phyloP scores from a whole-genome alignment of 2,329 filamentous ascomycete genomes.

The Saccharata proteae region DNA sequence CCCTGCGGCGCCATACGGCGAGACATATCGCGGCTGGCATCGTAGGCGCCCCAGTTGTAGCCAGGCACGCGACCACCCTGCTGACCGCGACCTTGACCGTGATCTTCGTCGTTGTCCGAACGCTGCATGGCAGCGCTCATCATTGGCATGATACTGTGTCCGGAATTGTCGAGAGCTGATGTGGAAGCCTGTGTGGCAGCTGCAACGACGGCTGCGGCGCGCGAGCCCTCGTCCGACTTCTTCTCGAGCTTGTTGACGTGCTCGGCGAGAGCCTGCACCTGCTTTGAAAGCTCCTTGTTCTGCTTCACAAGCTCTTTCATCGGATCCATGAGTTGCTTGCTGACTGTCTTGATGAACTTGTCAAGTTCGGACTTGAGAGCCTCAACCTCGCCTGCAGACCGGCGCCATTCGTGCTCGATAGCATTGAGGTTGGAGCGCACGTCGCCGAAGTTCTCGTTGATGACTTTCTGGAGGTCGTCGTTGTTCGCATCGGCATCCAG shows the following conservation, averaged over 20 bases:
- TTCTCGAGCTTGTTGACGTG: constrained; percentile 13
- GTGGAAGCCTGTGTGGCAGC: no score
- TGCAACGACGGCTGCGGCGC: not conserved
- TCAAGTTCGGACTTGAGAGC: constrained; percentile 17
- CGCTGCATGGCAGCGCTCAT: no score
- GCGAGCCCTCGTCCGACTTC: constrained; percentile 1
- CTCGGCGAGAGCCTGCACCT: constrained; percentile 18
- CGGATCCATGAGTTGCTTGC: constrained; percentile 14
- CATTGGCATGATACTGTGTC: no score
- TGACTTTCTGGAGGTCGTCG: constrained; percentile 4
- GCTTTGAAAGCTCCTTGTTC: constrained; percentile 13
- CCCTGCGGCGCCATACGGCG: no score
- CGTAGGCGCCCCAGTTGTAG: no score
- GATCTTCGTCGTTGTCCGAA: no score
- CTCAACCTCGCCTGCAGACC: constrained; percentile 12
- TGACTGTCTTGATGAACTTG: constrained; percentile 10
- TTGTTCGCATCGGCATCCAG: constrained; percentile 5
- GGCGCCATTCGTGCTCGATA: constrained; percentile 15
- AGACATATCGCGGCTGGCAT: no score
- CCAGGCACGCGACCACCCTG: no score
- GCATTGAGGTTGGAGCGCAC: constrained; percentile 17
- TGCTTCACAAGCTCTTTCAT: constrained; percentile 17
- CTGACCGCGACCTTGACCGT: no score
- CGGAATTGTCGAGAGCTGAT: no score
- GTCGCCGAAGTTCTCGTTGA: constrained; percentile 17